Evolutionary conservation across 768 basidiomycete genomes (phyloP).

Genomic region (Sutorius australiensis): DNA sequence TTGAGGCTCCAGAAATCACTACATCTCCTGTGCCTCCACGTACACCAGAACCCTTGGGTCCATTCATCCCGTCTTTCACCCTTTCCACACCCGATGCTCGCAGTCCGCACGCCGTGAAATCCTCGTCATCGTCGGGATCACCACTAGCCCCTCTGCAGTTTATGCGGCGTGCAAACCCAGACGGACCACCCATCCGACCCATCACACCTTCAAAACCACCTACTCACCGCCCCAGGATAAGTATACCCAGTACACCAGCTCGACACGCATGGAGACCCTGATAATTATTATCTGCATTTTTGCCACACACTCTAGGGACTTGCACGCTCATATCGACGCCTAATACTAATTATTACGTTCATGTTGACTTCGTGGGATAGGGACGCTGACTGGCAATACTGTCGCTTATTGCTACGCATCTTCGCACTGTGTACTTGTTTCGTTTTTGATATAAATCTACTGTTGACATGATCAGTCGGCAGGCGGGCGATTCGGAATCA

Average conservation of each 20-base stretch:
- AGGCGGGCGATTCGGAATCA: too few species aligned
- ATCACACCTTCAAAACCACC: slow-evolving; percentile 64
- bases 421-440: slow-evolving; percentile 26
- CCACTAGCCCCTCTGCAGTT: slow-evolving; percentile 82
- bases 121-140: slow-evolving; percentile 63
- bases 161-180: slow-evolving; percentile 71
- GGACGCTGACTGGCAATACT: slow-evolving; percentile 24
- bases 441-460: slow-evolving; percentile 20
- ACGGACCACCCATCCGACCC: slow-evolving; percentile 49
- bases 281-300: slow-evolving; percentile 21
- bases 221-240: slow-evolving; percentile 40
- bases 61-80: slow-evolving; percentile 63
- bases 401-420: slow-evolving; percentile 18
- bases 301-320: slow-evolving; percentile 16
- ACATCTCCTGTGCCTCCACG: slow-evolving; percentile 41
- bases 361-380: slow-evolving; percentile 26
- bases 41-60: slow-evolving; percentile 64
- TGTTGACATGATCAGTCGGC: neutral
- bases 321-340: slow-evolving; percentile 10
- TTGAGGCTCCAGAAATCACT: slow-evolving; percentile 48
- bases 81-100: slow-evolving; percentile 46
- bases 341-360: slow-evolving; percentile 29
- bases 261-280: slow-evolving; percentile 68
- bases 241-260: slow-evolving; percentile 42
- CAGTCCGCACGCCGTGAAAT: slow-evolving; percentile 44